A percentile compares a stretch with the other conserved stretches of the same genome.
Conservation (phyloP, 1,284 basidiomycete genomes). For the Rhodotorula sp. region DNA sequence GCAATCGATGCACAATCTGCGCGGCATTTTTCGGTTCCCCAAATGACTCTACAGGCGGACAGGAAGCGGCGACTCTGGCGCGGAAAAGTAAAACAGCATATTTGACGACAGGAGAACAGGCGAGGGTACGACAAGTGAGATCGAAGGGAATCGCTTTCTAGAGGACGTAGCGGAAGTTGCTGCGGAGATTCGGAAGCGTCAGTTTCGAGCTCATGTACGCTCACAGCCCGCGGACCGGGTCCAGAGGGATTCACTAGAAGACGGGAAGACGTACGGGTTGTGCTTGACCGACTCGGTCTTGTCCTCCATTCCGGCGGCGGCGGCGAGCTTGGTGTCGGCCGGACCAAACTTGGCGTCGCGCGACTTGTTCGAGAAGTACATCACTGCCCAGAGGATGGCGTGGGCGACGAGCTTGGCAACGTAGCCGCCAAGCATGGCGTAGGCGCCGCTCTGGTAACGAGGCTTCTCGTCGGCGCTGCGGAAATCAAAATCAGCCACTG, state of each 20-base stretch:
- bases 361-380: conserved; percentile 46
- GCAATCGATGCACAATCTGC: too few species aligned
- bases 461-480: conserved; percentile 44
- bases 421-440: conserved; percentile 47
- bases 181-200: not conserved
- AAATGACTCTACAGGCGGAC: too few species aligned
- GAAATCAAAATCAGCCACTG: not conserved
- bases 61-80: too few species aligned
- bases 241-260: too few species aligned
- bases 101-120: too few species aligned
- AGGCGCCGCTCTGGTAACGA: conserved; percentile 47
- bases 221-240: too few species aligned
- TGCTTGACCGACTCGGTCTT: conserved; percentile 45
- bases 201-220: too few species aligned
- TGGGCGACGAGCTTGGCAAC: conserved; percentile 10
- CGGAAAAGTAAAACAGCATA: too few species aligned
- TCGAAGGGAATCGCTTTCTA: not conserved
- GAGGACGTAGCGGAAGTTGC: conserved; percentile 45
- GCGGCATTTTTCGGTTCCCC: too few species aligned
- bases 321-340: conserved; percentile 45
- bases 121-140: too few species aligned
- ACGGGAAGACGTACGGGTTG: conserved; percentile 33
- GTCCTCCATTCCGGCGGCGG: conserved; percentile 49
- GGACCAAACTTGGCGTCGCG: conserved; percentile 45
- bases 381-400: not conserved